Evolutionary conservation across 1,139 yeast genomes (phyloP), one percentile per base, ranked within the genome.

Genomic region (Suhomyces yuchorum): DNA sequence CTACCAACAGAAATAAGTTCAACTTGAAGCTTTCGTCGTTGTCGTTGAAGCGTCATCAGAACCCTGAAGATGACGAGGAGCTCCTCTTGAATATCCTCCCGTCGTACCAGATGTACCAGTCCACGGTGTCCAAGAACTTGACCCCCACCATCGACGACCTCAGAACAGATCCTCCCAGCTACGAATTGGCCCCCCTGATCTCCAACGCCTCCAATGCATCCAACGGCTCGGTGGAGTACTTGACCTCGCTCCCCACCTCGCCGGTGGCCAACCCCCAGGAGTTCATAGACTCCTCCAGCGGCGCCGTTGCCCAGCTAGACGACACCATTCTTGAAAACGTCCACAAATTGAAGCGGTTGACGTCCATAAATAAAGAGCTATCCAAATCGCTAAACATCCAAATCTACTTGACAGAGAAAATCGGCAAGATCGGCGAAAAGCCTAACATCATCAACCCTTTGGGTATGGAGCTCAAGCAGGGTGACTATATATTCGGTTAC

Each of bases 31-130:
- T 59, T 23, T 51, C 60, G n/a, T 49, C 56, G 20, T 47, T 58
- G 8, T 51, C 54, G 30, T 20, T 51, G 45, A 51, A 50, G 38
- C 44, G 43, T 23, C 40, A 37, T 36, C 42, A 37, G 20, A 37
- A 28, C 7, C 44, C 42, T 1, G 52, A 48, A 20, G 57, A 54
- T 7, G 59, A 60, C n/a, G 67, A 61, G 33, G 71, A 63, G 24
- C 63, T 63, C 40, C 58, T 71, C 44, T 56, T 74, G 55, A 72
- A 67, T 50, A 72, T 73, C 40, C 63, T 73, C 24, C 78, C 78
- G 1, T 71, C 77, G 6, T 73, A 73, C 52, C 77, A 72, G 47
- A 68, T 73, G 65, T 71, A 67, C 51, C 70, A 69, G 49, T 66
- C 72, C 17, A 73, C 76, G 1, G 65, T 73, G 33, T 68, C 75